phyloP scores from a whole-genome alignment of 73 alveolate species.

The Paramecium primaurelia region DNA sequence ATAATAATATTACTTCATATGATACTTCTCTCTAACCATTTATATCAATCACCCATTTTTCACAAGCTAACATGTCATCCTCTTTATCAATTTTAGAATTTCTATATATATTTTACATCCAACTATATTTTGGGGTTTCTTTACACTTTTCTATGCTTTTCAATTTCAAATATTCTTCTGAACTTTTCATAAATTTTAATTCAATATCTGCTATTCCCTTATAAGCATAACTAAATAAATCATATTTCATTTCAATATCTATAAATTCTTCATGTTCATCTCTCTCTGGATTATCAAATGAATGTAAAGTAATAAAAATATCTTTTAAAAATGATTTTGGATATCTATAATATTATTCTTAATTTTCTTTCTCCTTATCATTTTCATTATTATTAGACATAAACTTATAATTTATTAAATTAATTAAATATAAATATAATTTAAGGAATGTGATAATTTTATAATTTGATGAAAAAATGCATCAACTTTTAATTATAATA shows the following conservation, averaged over 20 bases:
- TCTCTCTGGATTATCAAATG: conserved; percentile 6
- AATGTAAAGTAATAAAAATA: not conserved
- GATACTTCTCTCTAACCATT: conserved; percentile 2
- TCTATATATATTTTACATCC: not conserved
- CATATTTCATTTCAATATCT: not conserved
- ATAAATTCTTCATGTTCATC: not conserved
- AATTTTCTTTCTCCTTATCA: not conserved
- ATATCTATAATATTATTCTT: conserved; percentile 8
- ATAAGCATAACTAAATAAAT: conserved; percentile 11
- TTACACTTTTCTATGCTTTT: conserved; percentile 14
- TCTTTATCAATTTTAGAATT: not conserved
- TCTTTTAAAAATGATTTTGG: not conserved
- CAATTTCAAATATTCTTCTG: conserved; percentile 27
- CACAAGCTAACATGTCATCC: conserved; percentile 24
- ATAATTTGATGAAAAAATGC: not conserved
- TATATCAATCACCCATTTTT: conserved; percentile 23
- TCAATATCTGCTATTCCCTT: not conserved
- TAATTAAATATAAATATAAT: not conserved
- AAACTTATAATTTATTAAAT: not conserved
- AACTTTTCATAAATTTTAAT: not conserved
- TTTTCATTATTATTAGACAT: not conserved
- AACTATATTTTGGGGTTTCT: not conserved
- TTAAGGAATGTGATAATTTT: not conserved
- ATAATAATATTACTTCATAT: not conserved
- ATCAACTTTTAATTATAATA: not conserved